A percentile compares a stretch with the other conserved stretches of the same genome.
phyloP scores from a whole-genome alignment of 2,329 filamentous ascomycete species.

The Clarireedia hainanense region DNA sequence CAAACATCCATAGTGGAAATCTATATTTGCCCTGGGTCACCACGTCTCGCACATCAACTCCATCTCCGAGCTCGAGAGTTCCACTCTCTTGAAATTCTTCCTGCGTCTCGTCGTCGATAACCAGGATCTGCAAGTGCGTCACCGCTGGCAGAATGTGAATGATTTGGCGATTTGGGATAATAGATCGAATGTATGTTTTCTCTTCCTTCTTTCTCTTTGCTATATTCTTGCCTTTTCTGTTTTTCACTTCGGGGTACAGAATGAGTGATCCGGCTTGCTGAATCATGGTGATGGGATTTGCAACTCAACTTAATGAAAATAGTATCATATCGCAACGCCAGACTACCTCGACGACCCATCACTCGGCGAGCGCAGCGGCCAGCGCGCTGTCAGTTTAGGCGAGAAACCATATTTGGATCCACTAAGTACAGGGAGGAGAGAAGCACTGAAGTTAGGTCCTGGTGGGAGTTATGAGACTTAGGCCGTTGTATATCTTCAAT shows the following conservation, averaged over 20 bases:
- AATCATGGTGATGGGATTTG: too few relatives aligned
- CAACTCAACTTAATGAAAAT: not conserved
- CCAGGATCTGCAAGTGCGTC: constrained; percentile 45
- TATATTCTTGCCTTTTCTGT: too few relatives aligned
- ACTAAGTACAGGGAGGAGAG: constrained; percentile 36
- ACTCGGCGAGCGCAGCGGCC: constrained; percentile 39
- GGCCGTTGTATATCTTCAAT: too few relatives aligned
- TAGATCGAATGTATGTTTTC: constrained; percentile 32
- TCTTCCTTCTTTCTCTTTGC: not conserved
- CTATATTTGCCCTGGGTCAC: constrained; percentile 43
- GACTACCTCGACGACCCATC: constrained; percentile 37
- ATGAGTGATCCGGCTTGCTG: too few relatives aligned
- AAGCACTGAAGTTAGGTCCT: constrained; percentile 5
- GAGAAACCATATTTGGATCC: constrained; percentile 45
- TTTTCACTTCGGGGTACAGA: too few relatives aligned
- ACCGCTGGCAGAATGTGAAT: constrained; percentile 31
- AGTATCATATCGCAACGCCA: constrained; percentile 46
- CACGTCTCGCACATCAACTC: constrained; percentile 45
- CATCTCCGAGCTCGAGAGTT: constrained; percentile 39
- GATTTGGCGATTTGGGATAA: constrained; percentile 51
- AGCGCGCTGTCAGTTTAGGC: constrained; percentile 42
- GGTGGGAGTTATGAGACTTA: too few relatives aligned
- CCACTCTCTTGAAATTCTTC: constrained; percentile 44
- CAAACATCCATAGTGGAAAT: constrained; percentile 37
- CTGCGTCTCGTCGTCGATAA: constrained; percentile 43